Evolutionary conservation across 1,284 basidiomycete genomes (phyloP), one percentile per base, ranked within the genome.

Genomic region (Papiliotrema fonsecae): DNA sequence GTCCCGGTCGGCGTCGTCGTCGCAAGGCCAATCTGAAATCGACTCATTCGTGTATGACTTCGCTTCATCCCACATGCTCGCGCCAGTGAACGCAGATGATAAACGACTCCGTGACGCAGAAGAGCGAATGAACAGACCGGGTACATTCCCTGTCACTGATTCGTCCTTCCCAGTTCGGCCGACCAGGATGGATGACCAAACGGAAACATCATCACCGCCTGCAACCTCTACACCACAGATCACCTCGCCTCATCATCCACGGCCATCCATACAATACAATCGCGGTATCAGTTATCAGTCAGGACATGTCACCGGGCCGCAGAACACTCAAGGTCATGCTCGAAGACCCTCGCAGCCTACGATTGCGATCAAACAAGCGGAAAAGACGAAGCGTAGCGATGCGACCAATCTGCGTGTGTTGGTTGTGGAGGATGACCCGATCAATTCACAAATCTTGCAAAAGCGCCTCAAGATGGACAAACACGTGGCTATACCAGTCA

Each of bases 401-500:
- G 28, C 49, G 39, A 54, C 60, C 7, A 74, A 74, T 47, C 37
- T 88, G 49, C 76, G 83, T 13, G 77, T 88, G 3, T 67, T 88
- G 36, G 80, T 88, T 21, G 86, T 87, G 2, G 87, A 88, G 76
- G 69, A 72, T 41, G 87, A 89, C 57, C 78, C 82, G 48, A 83
- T 90, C 64, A 90, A 90, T 66, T 80, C 83, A 11, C 80, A 77
- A 46, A 84, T 90, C 30, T 77, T 90, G 2, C 79, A 80, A 14
- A 87, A 87, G 65, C 78, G 87, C 6, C 71, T 91, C 22, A 74
- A 76, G 14, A 75, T 83, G 52, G 84, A 84, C 60, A 85, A 84
- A 0, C 86, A 89, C 61, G 75, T 65, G 11, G 83, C 88, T 2
- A 75, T 83, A 22, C 79, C 80, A 40, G 83, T 83, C 0, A 83